Evolutionary conservation across 345 rosid genomes (phyloP).

Genomic region (Citrus medica): DNA sequence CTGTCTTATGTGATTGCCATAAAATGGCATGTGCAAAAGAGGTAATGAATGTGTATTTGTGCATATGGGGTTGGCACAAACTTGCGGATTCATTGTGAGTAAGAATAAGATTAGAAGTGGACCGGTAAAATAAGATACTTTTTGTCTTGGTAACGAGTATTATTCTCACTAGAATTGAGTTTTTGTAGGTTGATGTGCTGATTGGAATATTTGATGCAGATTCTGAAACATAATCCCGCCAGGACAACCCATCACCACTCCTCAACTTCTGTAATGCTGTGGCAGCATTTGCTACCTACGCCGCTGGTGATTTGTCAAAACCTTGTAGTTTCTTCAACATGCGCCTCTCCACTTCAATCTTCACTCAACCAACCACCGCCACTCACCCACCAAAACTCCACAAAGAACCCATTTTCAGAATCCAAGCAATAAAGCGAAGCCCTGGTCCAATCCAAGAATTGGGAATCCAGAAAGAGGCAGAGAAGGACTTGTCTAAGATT

Average conservation of each 20-base stretch:
- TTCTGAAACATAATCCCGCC: not conserved
- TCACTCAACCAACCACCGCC: conserved; percentile 17
- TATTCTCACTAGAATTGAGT: too few species aligned
- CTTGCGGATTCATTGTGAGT: too few species aligned
- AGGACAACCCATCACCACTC: not conserved
- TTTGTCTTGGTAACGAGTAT: too few species aligned
- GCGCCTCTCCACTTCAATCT: conserved; percentile 8
- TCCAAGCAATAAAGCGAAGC: conserved; percentile 21
- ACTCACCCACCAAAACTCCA: conserved; percentile 38
- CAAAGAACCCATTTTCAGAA: not conserved
- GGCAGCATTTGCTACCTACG: not conserved
- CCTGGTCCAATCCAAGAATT: conserved; percentile 13
- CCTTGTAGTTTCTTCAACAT: not conserved
- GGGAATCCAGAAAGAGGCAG: conserved; percentile 41
- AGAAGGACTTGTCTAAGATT: conserved; percentile 59
- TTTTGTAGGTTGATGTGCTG: too few species aligned
- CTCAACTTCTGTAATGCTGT: not conserved
- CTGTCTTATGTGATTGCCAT: too few species aligned
- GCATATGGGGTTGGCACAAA: too few species aligned
- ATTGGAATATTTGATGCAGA: too few species aligned
- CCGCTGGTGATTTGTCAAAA: conserved; percentile 13
- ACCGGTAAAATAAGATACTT: too few species aligned
- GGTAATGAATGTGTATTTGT: too few species aligned
- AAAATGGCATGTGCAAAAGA: too few species aligned
- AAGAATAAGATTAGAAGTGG: too few species aligned